Evolutionary conservation across 345 rosid genomes (phyloP).

Genomic region (Mercurialis annua): DNA sequence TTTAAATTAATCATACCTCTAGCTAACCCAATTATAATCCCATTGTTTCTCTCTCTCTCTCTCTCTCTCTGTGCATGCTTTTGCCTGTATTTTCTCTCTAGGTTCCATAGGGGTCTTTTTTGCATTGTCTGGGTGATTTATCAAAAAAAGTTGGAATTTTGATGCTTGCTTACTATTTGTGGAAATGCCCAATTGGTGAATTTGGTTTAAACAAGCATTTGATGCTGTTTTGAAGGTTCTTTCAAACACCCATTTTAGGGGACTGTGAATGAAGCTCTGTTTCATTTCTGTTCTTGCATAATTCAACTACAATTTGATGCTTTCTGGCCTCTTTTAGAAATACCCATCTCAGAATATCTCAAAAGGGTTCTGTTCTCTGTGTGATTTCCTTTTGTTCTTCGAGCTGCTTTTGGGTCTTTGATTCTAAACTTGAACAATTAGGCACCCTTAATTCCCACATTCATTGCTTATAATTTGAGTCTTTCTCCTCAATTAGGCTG

Average conservation of each 20-base stretch:
- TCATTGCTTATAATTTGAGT: constrained; percentile 17
- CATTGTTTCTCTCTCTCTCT: constrained; percentile 9
- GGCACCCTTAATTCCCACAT: constrained; percentile 18
- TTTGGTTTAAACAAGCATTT: constrained; percentile 55
- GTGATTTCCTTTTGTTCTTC: constrained; percentile 22
- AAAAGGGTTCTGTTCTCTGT: constrained; percentile 39
- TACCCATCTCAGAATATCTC: constrained; percentile 47
- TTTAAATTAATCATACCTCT: constrained; percentile 49
- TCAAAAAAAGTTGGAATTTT: constrained; percentile 51
- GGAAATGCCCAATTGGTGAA: constrained; percentile 43
- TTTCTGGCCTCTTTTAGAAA: constrained; percentile 31
- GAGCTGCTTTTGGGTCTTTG: constrained; percentile 31
- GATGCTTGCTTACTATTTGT: constrained; percentile 55
- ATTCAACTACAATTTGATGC: constrained; percentile 55
- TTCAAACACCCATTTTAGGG: constrained; percentile 33
- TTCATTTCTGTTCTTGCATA: constrained; percentile 42
- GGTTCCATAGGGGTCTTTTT: constrained; percentile 19
- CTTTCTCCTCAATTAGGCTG: constrained; percentile 19
- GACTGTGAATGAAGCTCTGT: constrained; percentile 36
- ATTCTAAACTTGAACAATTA: constrained; percentile 31
- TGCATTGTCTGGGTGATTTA: constrained; percentile 33
- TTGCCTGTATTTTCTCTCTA: constrained; percentile 17
- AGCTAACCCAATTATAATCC: constrained; percentile 48
- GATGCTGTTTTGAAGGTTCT: constrained; percentile 41
- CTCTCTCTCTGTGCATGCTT: constrained; percentile 3